Evolutionary conservation across 805 yeast genomes (phyloP), one percentile per base, ranked within the genome.

Genomic region (Candida corydali): DNA sequence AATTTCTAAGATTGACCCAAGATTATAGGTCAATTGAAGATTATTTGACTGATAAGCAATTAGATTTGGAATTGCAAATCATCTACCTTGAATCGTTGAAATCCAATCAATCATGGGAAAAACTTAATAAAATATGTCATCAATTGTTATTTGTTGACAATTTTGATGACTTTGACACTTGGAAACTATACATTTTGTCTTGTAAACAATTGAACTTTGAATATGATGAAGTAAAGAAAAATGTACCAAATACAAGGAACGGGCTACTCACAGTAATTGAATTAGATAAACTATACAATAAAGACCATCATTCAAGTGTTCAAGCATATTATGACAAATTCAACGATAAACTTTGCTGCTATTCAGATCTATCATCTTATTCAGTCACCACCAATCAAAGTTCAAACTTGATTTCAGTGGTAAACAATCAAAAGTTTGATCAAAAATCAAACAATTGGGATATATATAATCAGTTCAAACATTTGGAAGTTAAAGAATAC

Each of bases 131-230:
- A 0, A 61, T 62, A 41, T 59, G 78, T 31, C 28, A 52, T 4
- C 41, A 49, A 3, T 64, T 76, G 10, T 54, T 87, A 23, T 61
- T 69, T 12, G 63, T 59, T 3, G 59, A 70, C 17, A 55, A 66
- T 8, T 71, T 83, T 37, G 87, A 89, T 55, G 95, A 88, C 54
- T 89, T 77, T 67, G 74, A 76, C 39, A 76, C 87, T 26, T 86
- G 94, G 86, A 74, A 78, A 45, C 61, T 66, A 12, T 57, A 74
- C 34, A 68, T 76, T 15, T 59, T 65, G 30, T 61, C 88, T 2
- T 68, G 70, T 0, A 47, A 51, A 14, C 46, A 68, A 17, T 44
- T 71, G 16, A 57, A 49, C 9, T 47, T 56, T 37, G 34, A 59
- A 2, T 58, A 57, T 8, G 69, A 63, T 3, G 55, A 73, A 1